Evolutionary conservation across 2,329 filamentous ascomycete genomes (phyloP), one percentile per base, ranked within the genome.

Genomic region (Dactylellina parvicollis): DNA sequence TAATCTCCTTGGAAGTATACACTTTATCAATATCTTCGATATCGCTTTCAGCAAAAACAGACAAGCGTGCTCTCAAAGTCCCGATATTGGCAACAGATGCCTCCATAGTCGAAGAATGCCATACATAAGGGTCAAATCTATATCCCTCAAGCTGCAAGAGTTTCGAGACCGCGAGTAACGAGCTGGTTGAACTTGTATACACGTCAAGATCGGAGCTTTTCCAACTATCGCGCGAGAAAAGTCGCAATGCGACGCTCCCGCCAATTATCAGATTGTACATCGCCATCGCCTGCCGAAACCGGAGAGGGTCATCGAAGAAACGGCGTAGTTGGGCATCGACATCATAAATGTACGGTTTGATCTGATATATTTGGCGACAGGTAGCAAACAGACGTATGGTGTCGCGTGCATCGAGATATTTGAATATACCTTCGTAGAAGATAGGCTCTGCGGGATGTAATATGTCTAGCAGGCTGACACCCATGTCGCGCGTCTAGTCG

Each of bases 241-340:
- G 24, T 14, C 47, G 49, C 22, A 66, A 50, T 9, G 61, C 61
- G 24, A 56, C 50, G n/a, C 61, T 66, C 8, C 61, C 61, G 10
- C 61, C 32, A 18, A 66, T 42, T 8, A 66, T 26, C 2, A 66
- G 44, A 14, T 66, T 42, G 32, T 66, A 14, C 16, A 46, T 55
- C 4, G 61, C 61, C 61, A 66, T 66, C 0, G 52, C 42, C 20
- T 66, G 61, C 2, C 61, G 20, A 50, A 66, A 66, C 1, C 36
- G 26, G 1, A 34, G 8, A 1, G 61, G 61, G 7, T 66, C 24
- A 4, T 66, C 16, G 42, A 66, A 50, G 22, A 66, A 66, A 14
- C 8, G 42, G 9, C 61, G 61, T 14, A 66, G 61, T 4, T 66
- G 61, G 2, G 30, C 16, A 32, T 66, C 61, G 20, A 66, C 42